Base-by-base conservation (phyloP, 176 grass and related monocot genomes). In the Aegilops umbellulata region DNA sequence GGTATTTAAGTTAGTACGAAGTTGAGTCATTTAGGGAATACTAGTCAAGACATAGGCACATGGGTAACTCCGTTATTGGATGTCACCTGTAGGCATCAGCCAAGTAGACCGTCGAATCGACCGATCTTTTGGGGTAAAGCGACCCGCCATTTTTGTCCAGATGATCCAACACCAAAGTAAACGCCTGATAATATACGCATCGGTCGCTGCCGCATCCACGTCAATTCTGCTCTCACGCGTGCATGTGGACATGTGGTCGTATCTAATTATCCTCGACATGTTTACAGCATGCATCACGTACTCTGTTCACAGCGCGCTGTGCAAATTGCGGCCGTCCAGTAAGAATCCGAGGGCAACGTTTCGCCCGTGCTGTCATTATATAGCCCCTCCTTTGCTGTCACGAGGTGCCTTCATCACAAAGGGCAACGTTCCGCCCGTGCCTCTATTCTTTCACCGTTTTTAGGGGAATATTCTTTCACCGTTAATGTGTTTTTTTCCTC, bases 301-400 rank as follows among this genome's bases (percentile, higher is more conserved):
- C n/a, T n/a, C n/a, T n/a, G n/a, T n/a, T n/a, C n/a, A n/a, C n/a
- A n/a, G 38, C 47, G 36, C 38, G 53, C 13, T 78, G 51, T 88
- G 16, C 86, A 83, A 70, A 83, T 27, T 70, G 49, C 64, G 80
- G 80, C 86, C 15, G 10, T 25, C 78, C 85, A 81, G 29, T 30
- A 30, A 30, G 29, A 31, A 75, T 27, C 64, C 57, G 68, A 66
- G 14, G n/a, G n/a, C n/a, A n/a, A n/a, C n/a, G n/a, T n/a, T n/a
- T n/a, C n/a, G n/a, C n/a, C n/a, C n/a, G n/a, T n/a, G n/a, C n/a
- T n/a, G n/a, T n/a, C n/a, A 20, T 19, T 53, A 53, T 53, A 53
- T 20, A 30, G 10, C 49, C 34, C 34, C 35, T 55, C 51, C 51
- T 20, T 55, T 55, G 51, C 17, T 20, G 51, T 20, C 51, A 55